Conservation (phyloP, 805 yeast species). For the Saturnispora sekii region DNA sequence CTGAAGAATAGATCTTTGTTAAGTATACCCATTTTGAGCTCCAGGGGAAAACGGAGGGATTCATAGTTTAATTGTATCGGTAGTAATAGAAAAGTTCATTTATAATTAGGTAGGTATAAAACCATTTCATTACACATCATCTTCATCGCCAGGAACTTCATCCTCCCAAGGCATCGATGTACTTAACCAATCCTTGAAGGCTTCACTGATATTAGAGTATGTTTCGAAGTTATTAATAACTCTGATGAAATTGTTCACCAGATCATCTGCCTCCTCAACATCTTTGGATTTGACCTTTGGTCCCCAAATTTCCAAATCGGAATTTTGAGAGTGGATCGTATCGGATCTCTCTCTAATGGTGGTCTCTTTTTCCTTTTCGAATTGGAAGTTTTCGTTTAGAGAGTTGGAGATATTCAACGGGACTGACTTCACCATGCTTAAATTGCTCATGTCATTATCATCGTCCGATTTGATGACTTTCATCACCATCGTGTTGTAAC, state of each 20-base stretch:
- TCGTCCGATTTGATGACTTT: constrained; percentile 58
- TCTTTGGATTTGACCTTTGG: constrained; percentile 11
- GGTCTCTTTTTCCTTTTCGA: constrained; percentile 17
- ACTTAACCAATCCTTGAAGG: constrained; percentile 29
- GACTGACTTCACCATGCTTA: constrained; percentile 14
- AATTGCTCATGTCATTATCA: constrained; percentile 6
- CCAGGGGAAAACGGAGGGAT: constrained; percentile 16
- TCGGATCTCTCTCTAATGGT: background rate
- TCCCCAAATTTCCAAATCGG: constrained; percentile 5
- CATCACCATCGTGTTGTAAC: constrained; percentile 77
- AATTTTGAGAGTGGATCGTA: constrained; percentile 4
- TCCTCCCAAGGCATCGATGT: constrained; percentile 9
- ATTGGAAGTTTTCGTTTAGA: constrained; percentile 26
- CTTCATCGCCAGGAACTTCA: background rate
- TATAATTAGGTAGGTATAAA: no score
- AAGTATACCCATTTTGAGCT: constrained; percentile 27
- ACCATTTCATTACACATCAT: background rate
- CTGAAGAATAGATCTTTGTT: constrained; percentile 19
- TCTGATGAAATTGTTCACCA: constrained; percentile 26
- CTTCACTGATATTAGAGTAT: constrained; percentile 27
- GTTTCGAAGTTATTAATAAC: constrained; percentile 28
- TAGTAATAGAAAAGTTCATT: background rate
- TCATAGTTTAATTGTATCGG: background rate
- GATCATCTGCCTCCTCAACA: constrained; percentile 18
- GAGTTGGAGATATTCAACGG: constrained; percentile 18